Conservation (phyloP, 495 filamentous ascomycete genomes). For the Hypoxylon perforatum region DNA sequence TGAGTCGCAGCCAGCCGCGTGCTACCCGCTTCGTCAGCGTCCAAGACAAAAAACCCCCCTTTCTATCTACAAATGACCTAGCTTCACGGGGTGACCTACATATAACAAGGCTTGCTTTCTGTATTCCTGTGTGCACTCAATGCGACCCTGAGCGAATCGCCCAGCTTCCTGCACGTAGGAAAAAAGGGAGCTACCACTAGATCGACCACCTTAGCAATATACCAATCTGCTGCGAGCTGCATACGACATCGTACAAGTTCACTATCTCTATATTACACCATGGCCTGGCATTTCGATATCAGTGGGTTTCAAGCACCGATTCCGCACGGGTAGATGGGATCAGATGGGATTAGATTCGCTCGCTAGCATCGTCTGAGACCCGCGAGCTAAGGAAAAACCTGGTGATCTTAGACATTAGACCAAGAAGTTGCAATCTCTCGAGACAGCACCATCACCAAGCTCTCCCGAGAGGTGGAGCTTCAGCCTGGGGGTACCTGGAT, state of each 20-base stretch:
- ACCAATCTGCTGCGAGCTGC: constrained; percentile 4
- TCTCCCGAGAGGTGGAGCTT: constrained; percentile 20
- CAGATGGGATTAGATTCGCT: background rate
- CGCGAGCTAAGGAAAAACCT: background rate
- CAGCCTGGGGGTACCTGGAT: constrained; percentile 17
- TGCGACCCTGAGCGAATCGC: constrained; percentile 36
- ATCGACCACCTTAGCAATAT: constrained; percentile 8
- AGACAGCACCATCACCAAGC: constrained; percentile 4
- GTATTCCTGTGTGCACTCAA: constrained; percentile 25
- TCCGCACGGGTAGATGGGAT: constrained; percentile 12
- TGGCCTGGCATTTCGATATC: constrained; percentile 10
- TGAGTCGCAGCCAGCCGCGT: constrained; percentile 29
- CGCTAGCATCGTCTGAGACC: constrained; percentile 1
- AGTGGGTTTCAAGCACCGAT: background rate
- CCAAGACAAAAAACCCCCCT: constrained; percentile 35
- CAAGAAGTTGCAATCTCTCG: constrained; percentile 20
- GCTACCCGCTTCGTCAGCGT: constrained; percentile 38
- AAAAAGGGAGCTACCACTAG: constrained; percentile 18
- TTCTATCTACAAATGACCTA: constrained; percentile 35
- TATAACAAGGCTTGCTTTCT: constrained; percentile 27
- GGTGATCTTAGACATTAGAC: constrained; percentile 11
- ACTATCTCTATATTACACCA: constrained; percentile 17
- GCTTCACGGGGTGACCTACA: constrained; percentile 34
- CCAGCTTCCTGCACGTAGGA: constrained; percentile 17
- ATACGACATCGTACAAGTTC: constrained; percentile 23